Conservation (phyloP, 371 early-diverging fungal genomes). For the Saksenaea vasiformis region DNA sequence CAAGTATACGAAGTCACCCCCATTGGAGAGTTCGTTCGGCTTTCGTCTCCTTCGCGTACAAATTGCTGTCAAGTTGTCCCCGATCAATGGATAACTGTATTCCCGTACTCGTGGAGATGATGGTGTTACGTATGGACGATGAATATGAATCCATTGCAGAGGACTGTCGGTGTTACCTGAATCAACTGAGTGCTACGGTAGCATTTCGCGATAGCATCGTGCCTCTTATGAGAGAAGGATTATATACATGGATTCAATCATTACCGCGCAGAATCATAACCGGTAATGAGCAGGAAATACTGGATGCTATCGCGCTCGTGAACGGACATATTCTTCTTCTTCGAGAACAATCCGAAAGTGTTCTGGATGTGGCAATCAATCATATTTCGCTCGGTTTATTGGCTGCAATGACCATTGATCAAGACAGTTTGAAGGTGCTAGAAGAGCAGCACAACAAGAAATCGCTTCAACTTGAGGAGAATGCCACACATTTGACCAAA, state of each 20-base stretch:
- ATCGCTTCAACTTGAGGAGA: conserved; percentile 27
- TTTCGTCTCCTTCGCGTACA: conserved; percentile 41
- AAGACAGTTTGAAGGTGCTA: conserved; percentile 35
- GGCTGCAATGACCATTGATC: conserved; percentile 47
- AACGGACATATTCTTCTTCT: conserved; percentile 49
- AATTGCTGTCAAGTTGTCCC: conserved; percentile 37
- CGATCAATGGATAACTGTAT: conserved; percentile 43
- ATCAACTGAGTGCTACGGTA: conserved; percentile 8
- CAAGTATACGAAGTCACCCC: conserved; percentile 36
- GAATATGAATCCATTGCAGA: conserved; percentile 38
- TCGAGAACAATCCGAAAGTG: conserved; percentile 30
- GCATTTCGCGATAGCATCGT: conserved; percentile 25
- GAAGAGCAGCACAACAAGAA: conserved; percentile 30
- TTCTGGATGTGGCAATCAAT: conserved; percentile 31
- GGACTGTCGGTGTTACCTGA: conserved; percentile 26
- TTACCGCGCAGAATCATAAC: conserved; percentile 51
- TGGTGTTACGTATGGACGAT: conserved; percentile 53
- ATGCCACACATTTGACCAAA: conserved; percentile 1
- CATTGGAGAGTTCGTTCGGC: conserved; percentile 50
- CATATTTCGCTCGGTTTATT: conserved; percentile 47
- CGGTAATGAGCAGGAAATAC: conserved; percentile 46
- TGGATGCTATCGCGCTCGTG: conserved; percentile 37
- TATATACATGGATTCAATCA: conserved; percentile 39
- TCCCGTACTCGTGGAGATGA: conserved; percentile 39
- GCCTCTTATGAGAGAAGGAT: conserved; percentile 42